Conservation (phyloP, 768 basidiomycete species). For the Leccinum aurantiacum region DNA sequence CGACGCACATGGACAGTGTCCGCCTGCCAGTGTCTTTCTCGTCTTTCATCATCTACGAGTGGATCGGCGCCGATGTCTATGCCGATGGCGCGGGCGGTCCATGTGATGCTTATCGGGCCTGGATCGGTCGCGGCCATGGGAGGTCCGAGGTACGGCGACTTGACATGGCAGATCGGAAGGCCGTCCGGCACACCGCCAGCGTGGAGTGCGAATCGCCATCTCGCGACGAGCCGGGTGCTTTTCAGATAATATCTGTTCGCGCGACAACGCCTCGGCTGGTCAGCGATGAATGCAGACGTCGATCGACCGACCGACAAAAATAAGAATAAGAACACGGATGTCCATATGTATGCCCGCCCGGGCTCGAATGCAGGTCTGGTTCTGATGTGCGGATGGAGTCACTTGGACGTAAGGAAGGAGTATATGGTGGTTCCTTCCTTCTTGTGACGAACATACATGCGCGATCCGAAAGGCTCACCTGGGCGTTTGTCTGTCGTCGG, state of each 20-base stretch:
- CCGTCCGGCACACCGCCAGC: constrained; percentile 19
- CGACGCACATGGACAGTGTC: constrained; percentile 14
- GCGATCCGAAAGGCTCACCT: constrained; percentile 19
- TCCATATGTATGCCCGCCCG: not conserved
- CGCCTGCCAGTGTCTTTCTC: not conserved
- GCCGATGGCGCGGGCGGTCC: constrained; percentile 7
- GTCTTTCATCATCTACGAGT: not conserved
- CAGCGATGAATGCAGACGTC: not conserved
- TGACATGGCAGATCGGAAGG: constrained; percentile 22
- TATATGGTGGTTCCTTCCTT: not conserved
- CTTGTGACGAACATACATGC: not conserved
- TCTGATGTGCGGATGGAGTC: not conserved
- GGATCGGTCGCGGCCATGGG: constrained; percentile 12
- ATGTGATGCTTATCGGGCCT: constrained; percentile 19
- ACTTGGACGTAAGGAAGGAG: not conserved
- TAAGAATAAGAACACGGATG: not conserved
- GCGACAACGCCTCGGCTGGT: not conserved
- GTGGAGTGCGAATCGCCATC: constrained; percentile 27
- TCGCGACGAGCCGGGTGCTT: constrained; percentile 13
- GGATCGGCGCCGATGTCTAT: not conserved
- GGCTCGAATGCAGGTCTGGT: not conserved
- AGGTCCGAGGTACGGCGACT: constrained; percentile 31
- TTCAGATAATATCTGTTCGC: constrained; percentile 27
- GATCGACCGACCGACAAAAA: not conserved
- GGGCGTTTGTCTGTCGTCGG: constrained; percentile 27